Conservation (phyloP, 2,329 filamentous ascomycete genomes). For the Septoria petroselini region DNA sequence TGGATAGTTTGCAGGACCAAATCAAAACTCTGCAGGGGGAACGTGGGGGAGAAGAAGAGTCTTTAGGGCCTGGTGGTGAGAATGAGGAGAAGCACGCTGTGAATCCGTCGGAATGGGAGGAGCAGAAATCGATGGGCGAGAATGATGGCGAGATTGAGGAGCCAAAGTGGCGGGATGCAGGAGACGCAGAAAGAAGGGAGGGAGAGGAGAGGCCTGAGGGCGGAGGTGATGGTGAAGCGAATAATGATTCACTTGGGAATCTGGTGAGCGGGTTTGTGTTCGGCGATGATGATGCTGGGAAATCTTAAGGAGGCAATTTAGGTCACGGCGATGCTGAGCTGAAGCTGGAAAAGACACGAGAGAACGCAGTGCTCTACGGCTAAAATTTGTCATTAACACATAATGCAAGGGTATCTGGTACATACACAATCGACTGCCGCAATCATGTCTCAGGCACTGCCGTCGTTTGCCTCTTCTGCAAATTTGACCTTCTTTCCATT, state of each 20-base stretch:
- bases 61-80: not conserved
- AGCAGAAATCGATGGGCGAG: no score
- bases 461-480: constrained; percentile 5
- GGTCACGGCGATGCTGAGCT: no score
- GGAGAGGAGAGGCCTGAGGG: not conserved
- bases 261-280: constrained; percentile 5
- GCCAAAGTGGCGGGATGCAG: not conserved
- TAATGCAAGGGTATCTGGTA: constrained; percentile 6
- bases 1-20: constrained; percentile 2
- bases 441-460: not conserved
- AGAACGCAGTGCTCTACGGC: not conserved
- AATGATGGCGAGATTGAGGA: not conserved
- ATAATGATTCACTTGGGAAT: not conserved
- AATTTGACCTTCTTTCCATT: constrained; percentile 34
- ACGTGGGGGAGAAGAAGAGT: not conserved
- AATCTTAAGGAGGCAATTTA: not conserved
- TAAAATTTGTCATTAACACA: not conserved
- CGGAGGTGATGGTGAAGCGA: not conserved
- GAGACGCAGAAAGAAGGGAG: not conserved
- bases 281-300: not conserved
- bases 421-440: not conserved
- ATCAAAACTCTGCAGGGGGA: not conserved
- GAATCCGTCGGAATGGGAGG: no score
- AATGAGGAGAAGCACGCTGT: no score
- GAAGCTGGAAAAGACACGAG: no score